Base-by-base conservation (phyloP, 129 eudicot species). In the Flaveria robusta region DNA sequence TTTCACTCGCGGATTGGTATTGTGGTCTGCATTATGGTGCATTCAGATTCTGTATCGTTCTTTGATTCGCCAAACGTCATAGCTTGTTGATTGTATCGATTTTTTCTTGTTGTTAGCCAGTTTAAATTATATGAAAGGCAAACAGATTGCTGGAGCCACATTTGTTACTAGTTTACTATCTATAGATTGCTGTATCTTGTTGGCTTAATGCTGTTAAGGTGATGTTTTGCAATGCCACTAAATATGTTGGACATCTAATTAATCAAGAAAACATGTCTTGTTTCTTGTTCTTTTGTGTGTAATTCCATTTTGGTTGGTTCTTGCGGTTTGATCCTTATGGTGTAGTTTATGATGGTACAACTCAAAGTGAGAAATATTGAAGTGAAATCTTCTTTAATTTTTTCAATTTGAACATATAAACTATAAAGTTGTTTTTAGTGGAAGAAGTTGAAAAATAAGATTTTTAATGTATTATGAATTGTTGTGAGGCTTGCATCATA, bases 61-160 rank as follows among this genome's bases (percentile, higher is more conserved):
- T 73, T 71, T 80, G 59, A 80, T 74, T 74, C 68, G 51, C 72
- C 74, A 72, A 52, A 66, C 54, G 83, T 80, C 63, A 72, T 72
- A 71, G 58, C 78, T 22, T 65, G 79, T 64, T 72, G 74, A 65
- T 67, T 72, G 83, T 62, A 45, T 81, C 46, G 77, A 63, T 24
- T 34, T 34, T 50, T 66, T 74, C 15, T 54, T 74, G 65, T 80
- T 80, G 55, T 75, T 74, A 80, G 79, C 59, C 60, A 14, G 49
- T 80, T 80, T 42, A 80, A 31, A 47, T 74, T 46, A 66, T 67
- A 74, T 80, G 79, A 52, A 66, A 74, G 75, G 75, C 65, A 74
- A 80, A 41, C 75, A 67, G 67, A 74, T 74, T 66, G 79, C 64
- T 66, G 45, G 75, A 74, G 60, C 75, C 79, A 54, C 83, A 74